These are phyloP conservation scores for Gautieria morchelliformis DNA, from an alignment of 768 basidiomycete species.

Conservation along the genomic window DNA sequence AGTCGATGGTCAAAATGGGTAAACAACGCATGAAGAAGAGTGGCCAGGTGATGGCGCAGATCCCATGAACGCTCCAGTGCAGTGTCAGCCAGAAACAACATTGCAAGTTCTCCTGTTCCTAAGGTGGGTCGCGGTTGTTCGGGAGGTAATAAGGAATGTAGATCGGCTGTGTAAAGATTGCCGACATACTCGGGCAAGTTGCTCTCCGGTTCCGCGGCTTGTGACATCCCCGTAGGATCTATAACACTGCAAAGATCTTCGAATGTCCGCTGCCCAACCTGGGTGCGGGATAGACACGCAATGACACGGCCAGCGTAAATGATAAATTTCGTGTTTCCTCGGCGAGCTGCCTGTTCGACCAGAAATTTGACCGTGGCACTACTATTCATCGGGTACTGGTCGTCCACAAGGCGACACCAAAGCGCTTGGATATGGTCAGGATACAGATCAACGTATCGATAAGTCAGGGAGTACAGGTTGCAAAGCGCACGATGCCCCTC, in stretches of 20 bases:
- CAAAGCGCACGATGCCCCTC: constrained; percentile 61
- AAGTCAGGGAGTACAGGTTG: constrained; percentile 75
- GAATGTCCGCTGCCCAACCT: constrained; percentile 62
- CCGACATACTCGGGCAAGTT: constrained; percentile 53
- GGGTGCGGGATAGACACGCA: constrained; percentile 73
- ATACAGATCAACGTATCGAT: constrained; percentile 62
- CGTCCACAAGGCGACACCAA: constrained; percentile 71
- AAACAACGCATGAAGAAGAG: constrained; percentile 70
- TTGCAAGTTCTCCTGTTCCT: constrained; percentile 80
- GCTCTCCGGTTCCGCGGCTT: constrained; percentile 49
- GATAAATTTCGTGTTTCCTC: constrained; percentile 71
- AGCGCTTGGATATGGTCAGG: constrained; percentile 73
- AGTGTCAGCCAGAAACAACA: constrained; percentile 74
- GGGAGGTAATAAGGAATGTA: constrained; percentile 61
- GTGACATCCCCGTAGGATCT: constrained; percentile 78
- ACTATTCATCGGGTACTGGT: constrained; percentile 62
- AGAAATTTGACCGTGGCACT: constrained; percentile 76
- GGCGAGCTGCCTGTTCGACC: constrained; percentile 78
- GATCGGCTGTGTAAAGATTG: constrained; percentile 58
- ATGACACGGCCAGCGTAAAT: constrained; percentile 72
- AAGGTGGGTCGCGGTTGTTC: constrained; percentile 61
- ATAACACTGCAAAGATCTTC: constrained; percentile 80
- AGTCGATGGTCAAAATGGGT: constrained; percentile 75
- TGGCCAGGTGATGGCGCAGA: constrained; percentile 54
- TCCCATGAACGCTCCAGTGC: constrained; percentile 73